Evolutionary conservation across 179 eudicot species (phyloP).

Genomic region (Corrigiola litoralis): DNA sequence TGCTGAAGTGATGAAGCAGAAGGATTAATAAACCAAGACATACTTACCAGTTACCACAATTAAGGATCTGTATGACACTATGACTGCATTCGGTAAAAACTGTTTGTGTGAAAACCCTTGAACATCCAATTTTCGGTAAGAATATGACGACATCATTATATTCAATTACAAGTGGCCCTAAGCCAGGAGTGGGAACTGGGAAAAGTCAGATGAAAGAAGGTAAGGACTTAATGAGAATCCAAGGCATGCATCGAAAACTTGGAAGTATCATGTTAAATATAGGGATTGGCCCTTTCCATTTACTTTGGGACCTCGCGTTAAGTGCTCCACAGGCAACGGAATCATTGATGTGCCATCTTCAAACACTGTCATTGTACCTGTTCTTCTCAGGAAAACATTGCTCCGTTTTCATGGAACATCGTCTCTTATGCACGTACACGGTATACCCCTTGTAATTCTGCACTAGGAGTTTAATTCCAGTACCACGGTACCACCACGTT

Average conservation of each 20-base stretch:
- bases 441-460: not conserved
- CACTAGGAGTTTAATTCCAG: not conserved
- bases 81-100: not conserved
- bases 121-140: not conserved
- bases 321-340: slow-evolving; percentile 33
- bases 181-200: not conserved
- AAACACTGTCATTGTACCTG: not conserved
- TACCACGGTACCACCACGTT: not conserved
- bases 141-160: not conserved
- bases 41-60: too few relatives aligned
- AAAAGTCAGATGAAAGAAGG: not conserved
- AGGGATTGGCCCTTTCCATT: not conserved
- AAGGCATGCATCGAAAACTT: slow-evolving; percentile 18
- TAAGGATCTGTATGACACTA: too few relatives aligned
- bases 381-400: not conserved
- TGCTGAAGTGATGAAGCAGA: too few relatives aligned
- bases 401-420: not conserved
- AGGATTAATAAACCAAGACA: too few relatives aligned
- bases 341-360: not conserved
- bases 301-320: slow-evolving; percentile 13
- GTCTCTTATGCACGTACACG: too few relatives aligned
- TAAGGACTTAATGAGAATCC: slow-evolving; percentile 6
- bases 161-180: not conserved
- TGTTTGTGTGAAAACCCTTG: not conserved
- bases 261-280: not conserved